Percentiles rank a stretch among this genome's conserved stretches.
phyloP scores from a whole-genome alignment of 1,139 yeast species.

The Entelexis sorbosivorans region DNA sequence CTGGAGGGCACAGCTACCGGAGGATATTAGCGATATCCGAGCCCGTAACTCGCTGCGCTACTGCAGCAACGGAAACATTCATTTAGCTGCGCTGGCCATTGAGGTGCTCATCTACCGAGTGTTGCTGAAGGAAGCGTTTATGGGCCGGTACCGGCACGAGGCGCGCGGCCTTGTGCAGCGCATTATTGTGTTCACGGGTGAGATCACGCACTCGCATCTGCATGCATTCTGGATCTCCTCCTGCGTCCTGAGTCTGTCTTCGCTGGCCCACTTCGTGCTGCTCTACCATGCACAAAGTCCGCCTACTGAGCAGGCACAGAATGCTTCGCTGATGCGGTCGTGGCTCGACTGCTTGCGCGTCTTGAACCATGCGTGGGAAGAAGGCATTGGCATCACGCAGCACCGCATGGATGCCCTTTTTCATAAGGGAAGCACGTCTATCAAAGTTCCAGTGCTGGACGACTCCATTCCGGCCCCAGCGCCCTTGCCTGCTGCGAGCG shows the following conservation, averaged over 20 bases:
- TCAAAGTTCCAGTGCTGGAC: constrained; percentile 11
- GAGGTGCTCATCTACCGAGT: constrained; percentile 29
- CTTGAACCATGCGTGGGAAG: constrained; percentile 27
- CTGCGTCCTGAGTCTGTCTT: constrained; percentile 29
- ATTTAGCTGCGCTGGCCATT: constrained; percentile 29
- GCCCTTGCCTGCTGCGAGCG: neutral
- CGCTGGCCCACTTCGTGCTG: constrained; percentile 31
- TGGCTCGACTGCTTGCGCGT: constrained; percentile 28
- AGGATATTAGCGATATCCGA: constrained; percentile 27
- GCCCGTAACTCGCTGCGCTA: constrained; percentile 26
- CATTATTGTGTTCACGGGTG: constrained; percentile 29
- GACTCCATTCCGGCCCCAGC: neutral
- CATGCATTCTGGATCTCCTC: constrained; percentile 34
- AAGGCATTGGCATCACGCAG: constrained; percentile 32
- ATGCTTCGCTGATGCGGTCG: constrained; percentile 28
- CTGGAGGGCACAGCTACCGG: constrained; percentile 29
- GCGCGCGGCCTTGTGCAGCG: constrained; percentile 29
- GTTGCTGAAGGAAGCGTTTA: constrained; percentile 22
- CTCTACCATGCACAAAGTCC: constrained; percentile 30
- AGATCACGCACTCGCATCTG: constrained; percentile 31
- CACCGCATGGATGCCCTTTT: constrained; percentile 31
- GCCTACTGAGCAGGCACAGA: constrained; percentile 27
- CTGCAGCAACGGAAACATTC: constrained; percentile 30
- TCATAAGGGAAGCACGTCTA: constrained; percentile 26
- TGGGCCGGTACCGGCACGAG: constrained; percentile 25